A percentile compares a stretch with the other conserved stretches of the same genome.
phyloP scores from a whole-genome alignment of 352 stramenopile species.

The Phytopythium kandeliae region DNA sequence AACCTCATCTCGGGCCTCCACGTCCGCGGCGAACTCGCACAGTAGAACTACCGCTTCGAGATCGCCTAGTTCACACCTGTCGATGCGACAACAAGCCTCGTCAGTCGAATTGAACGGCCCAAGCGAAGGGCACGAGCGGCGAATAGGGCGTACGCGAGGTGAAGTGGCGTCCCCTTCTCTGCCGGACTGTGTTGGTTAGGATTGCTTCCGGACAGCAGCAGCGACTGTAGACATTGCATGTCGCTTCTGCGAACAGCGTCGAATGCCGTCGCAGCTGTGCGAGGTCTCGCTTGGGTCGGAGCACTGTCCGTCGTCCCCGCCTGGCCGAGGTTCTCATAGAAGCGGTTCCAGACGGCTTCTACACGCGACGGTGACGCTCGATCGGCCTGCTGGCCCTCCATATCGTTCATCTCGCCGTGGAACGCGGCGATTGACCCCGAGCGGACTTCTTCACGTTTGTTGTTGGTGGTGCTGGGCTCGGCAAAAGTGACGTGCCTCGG shows the following conservation, averaged over 20 bases:
- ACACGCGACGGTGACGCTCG: slow-evolving; percentile 36
- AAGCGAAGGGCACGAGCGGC: too few relatives aligned
- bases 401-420: slow-evolving; percentile 8
- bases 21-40: slow-evolving; percentile 54
- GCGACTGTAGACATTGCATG: slow-evolving; percentile 30
- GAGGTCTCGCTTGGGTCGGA: neutral
- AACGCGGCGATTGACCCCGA: neutral
- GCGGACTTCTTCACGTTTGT: slow-evolving; percentile 2
- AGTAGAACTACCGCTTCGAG: slow-evolving; percentile 60
- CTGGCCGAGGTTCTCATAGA: slow-evolving; percentile 62
- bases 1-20: slow-evolving; percentile 61
- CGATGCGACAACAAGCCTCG: slow-evolving; percentile 12
- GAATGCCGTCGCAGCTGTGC: slow-evolving; percentile 24
- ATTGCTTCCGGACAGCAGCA: slow-evolving; percentile 41
- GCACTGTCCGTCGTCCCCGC: neutral
- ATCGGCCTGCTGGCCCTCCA: slow-evolving; percentile 5
- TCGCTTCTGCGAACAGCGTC: slow-evolving; percentile 47
- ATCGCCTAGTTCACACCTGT: slow-evolving; percentile 56
- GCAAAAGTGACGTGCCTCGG: neutral
- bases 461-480: neutral
- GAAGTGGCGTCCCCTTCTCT: slow-evolving; percentile 63
- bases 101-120: too few relatives aligned
- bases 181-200: slow-evolving; percentile 50
- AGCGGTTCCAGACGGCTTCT: slow-evolving; percentile 67
- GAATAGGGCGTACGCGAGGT: slow-evolving; percentile 45